Base-by-base conservation (phyloP, 495 filamentous ascomycete genomes). In the Xylaria palmicola region DNA sequence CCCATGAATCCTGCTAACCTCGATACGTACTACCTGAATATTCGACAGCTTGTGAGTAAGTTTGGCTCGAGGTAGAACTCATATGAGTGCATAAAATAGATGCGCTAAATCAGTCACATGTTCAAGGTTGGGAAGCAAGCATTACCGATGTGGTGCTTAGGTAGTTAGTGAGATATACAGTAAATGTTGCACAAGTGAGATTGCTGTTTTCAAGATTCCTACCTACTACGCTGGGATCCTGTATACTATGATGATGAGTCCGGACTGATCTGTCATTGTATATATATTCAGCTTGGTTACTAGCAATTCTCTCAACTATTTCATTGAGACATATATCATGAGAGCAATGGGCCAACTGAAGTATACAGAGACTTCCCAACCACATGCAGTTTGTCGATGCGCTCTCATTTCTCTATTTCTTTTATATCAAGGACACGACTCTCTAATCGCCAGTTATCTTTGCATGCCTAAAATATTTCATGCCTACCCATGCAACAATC, bases 381-480 rank as follows among this genome's bases (percentile, higher is more conserved):
- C n/a, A 6, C 6, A 6, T 6, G 13, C 13, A 36, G 13, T 36
- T 13, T 6, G 13, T 36, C 32, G 13, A 24, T 48, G 20, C 26
- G 6, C 12, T 29, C 13, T 29, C 27, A 15, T 29, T 17, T 15
- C 8, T 43, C 40, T 13, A 12, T 10, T 17, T 15, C 15, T 52
- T 7, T 37, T 17, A 8, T 26, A 5, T 10, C 9, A 4, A 13
- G 20, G 9, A 48, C 13, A 6, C 15, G 7, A 32, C 8, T 27
- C 22, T 45, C 68, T 59, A 82, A 61, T 81, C 79, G 15, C 76
- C 75, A 39, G 72, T 77, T 19, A 97, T 95, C 75, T 96, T 94
- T 6, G 94, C 93, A 83, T 98, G 94, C 68, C 90, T 87, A 68
- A 98, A 98, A 75, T 97, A 98, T 74, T 98, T 98, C 93, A 98